These are phyloP conservation scores for Petunia hybrid DNA, from an alignment of 305 asterid species.

Conservation along the genomic window DNA sequence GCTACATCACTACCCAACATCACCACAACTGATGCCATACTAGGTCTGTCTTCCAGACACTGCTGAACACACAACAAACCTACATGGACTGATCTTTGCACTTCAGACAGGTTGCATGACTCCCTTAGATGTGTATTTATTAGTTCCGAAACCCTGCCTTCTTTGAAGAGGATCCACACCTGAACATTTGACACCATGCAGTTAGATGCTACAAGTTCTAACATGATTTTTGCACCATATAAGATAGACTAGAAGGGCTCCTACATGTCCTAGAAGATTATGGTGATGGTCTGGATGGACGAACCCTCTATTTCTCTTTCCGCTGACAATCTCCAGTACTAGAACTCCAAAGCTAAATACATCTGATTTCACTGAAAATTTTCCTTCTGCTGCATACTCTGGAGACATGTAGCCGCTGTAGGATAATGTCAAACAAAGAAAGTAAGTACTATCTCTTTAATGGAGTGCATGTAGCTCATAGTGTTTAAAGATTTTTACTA, in stretches of 20 bases:
- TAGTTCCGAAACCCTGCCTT: slow-evolving; percentile 13
- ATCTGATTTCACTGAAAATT: slow-evolving; percentile 40
- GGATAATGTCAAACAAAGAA: background rate
- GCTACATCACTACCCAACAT: slow-evolving; percentile 25
- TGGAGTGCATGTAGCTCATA: background rate
- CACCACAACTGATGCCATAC: slow-evolving; percentile 31
- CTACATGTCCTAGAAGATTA: slow-evolving; percentile 39
- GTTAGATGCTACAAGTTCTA: background rate
- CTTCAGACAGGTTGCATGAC: slow-evolving; percentile 18
- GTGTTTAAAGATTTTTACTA: slow-evolving; percentile 29
- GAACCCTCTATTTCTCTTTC: slow-evolving; percentile 37
- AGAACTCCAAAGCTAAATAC: slow-evolving; percentile 42
- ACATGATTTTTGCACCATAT: background rate
- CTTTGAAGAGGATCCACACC: slow-evolving; percentile 39
- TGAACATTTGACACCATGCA: background rate
- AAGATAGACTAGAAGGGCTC: background rate
- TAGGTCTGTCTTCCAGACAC: slow-evolving; percentile 23
- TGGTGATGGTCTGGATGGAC: slow-evolving; percentile 31
- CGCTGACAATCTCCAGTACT: slow-evolving; percentile 40
- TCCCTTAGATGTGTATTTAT: slow-evolving; percentile 14
- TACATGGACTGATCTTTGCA: background rate
- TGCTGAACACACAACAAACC: slow-evolving; percentile 29
- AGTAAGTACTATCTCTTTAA: background rate
- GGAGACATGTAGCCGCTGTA: slow-evolving; percentile 46
- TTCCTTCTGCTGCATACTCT: slow-evolving; percentile 37